Conservation (phyloP, 2,329 filamentous ascomycete genomes). For the Aspergillus latus region DNA sequence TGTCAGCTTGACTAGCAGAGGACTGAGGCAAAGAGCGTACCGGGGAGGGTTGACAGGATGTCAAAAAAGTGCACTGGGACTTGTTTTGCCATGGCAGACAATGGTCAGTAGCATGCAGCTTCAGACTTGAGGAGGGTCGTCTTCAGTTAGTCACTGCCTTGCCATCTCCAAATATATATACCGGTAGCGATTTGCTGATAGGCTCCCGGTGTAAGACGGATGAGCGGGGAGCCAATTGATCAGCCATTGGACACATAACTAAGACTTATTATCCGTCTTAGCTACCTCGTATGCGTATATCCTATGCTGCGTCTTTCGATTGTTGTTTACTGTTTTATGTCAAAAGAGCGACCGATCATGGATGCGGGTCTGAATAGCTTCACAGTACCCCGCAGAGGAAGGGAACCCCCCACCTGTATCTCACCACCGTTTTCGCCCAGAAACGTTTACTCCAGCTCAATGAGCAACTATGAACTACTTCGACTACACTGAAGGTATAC, state of each 20-base stretch:
- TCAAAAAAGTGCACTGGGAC: conserved; percentile 38
- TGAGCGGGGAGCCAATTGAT: neutral
- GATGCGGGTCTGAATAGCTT: conserved; percentile 1
- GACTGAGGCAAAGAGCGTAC: conserved; percentile 14
- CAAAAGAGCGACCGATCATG: neutral
- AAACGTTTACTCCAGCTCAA: neutral
- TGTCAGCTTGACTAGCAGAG: neutral
- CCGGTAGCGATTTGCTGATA: neutral
- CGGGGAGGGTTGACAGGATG: conserved; percentile 29
- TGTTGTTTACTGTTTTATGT: neutral
- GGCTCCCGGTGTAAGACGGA: neutral
- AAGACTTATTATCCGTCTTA: too few species aligned
- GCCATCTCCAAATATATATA: neutral
- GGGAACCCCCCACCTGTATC: neutral
- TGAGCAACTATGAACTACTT: neutral
- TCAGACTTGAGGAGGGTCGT: neutral
- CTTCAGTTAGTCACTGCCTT: neutral
- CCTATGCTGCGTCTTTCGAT: neutral
- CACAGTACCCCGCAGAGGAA: conserved; percentile 11
- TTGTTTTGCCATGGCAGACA: conserved; percentile 21
- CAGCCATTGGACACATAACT: neutral
- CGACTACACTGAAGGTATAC: too few species aligned
- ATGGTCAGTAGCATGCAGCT: too few species aligned
- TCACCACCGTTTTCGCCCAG: neutral
- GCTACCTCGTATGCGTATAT: too few species aligned